These are phyloP conservation scores for Andrographis paniculata DNA, from an alignment of 305 asterid species.

Conservation along the genomic window DNA sequence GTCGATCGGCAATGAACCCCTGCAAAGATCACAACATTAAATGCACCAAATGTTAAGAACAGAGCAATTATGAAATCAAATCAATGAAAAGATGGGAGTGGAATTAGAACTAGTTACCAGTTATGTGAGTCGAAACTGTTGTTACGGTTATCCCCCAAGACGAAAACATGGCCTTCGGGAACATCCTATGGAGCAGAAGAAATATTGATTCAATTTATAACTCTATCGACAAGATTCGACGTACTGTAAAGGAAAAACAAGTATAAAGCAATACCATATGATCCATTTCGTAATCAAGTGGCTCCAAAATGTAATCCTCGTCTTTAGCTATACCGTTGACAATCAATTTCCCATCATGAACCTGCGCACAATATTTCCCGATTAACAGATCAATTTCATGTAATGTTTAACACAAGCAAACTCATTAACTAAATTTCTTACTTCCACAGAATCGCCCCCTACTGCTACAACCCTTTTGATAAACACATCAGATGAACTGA, in stretches of 20 bases:
- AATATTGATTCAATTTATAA: conserved; percentile 9
- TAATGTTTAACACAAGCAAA: conserved; percentile 5
- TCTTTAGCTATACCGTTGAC: conserved; percentile 62
- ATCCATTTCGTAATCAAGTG: conserved; percentile 69
- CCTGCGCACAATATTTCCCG: conserved; percentile 29
- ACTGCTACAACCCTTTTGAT: conserved; percentile 81
- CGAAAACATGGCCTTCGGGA: conserved; percentile 85
- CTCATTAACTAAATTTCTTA: conserved; percentile 26
- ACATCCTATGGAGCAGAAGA: conserved; percentile 43
- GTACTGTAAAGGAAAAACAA: conserved; percentile 8
- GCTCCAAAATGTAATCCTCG: conserved; percentile 73
- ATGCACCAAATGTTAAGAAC: too few relatives aligned
- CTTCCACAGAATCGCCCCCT: conserved; percentile 85
- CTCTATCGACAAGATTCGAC: conserved; percentile 1
- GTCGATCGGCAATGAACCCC: conserved; percentile 90
- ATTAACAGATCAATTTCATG: conserved; percentile 8
- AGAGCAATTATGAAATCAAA: too few relatives aligned
- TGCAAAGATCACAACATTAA: conserved; percentile 26
- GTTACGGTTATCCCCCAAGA: conserved; percentile 95
- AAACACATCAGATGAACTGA: conserved; percentile 52
- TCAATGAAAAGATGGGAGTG: too few relatives aligned
- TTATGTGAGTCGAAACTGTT: conserved; percentile 83
- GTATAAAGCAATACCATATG: conserved; percentile 44
- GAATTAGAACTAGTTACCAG: conserved; percentile 39
- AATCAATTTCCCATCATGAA: conserved; percentile 58